Evolutionary conservation across 2,329 filamentous ascomycete species (phyloP), one percentile per base, ranked within the genome.

Genomic region (Colletotrichum gloeosporioides): DNA sequence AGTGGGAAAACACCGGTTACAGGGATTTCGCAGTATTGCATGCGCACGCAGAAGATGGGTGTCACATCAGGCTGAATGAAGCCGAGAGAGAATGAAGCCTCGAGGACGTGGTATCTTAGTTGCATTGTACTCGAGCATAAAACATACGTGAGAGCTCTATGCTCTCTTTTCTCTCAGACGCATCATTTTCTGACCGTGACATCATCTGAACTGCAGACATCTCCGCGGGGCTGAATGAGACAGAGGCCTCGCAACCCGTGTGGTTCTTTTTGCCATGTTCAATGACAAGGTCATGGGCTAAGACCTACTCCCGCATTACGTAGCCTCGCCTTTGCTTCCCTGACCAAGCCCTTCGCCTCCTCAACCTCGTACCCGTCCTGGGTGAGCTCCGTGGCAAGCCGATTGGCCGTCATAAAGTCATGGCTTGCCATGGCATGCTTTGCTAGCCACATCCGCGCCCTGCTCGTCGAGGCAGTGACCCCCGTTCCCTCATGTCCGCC

Each of bases 301-400:
- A 71, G 53, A 25, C 71, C 75, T 18, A 57, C 10, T 22, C 80
- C 85, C 12, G 82, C 82, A n/a, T 84, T 85, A 66, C 95, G 94
- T 84, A 96, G 90, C 79, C 95, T 91, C 6, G 94, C 94, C 79
- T 96, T 90, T 15, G 98, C 93, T 84, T 99, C 96, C 77, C 95
- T 91, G 77, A 98, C 94, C 79, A 99, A 87, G 5, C 96, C 95
- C 86, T 99, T 99, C 32, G 97, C 97, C 85, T 99, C 97, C 83
- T 99, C 97, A 3, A 99, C 95, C 85, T 99, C 97, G 31, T 98
- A 93, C 1, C 97, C 97, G 84, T 99, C 97, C 85, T 98, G 95
- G 83, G 96, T 98, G 62, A 99, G 88, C 85, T 99, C 97, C 77
- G 93, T 95, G 1, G 96, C 96, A 57, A 99, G 87, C 77, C 95